Evolutionary conservation across 192 early-diverging fungal genomes (phyloP), one percentile per base, ranked within the genome.

Genomic region (Helicostylum pulchrum): DNA sequence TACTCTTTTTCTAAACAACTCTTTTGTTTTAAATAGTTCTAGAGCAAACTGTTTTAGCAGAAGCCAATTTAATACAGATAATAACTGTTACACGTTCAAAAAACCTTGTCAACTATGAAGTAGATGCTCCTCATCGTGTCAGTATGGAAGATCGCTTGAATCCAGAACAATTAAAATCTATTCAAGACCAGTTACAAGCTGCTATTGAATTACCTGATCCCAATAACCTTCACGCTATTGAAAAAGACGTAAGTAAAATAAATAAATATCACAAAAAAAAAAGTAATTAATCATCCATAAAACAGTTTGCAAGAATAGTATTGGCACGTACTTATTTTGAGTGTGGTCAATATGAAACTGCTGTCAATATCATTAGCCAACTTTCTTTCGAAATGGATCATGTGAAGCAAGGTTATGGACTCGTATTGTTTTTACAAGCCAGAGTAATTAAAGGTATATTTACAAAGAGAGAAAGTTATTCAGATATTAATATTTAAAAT

Each of bases 321-420:
- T 62, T 88, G 46, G 90, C 85, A 49, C 78, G 85, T 57, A 48
- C 80, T 0, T 79, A 80, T 61, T 85, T 85, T 68, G 82, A 83
- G 30, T 73, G 69, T 10, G 78, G 80, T 31, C 67, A 76, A 15
- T 80, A 82, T 57, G 73, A 66, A 2, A 64, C 79, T 57, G 80
- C 81, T 49, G 47, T 82, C 6, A 64, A 71, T 44, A 50, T 64
- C 21, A 68, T 86, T 3, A 46, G 56, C 10, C 36, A 72, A 43
- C 62, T 61, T 20, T 64, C 75, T 15, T 70, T 81, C 44, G 67
- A 74, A 3, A 71, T 70, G 34, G 63, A 69, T 20, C 54, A 66
- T 3, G 20, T 76, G 9, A 61, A 65, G 2, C 50, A 78, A 17
- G 88, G 81, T 10, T 89, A 91, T 64, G 72, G 62, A 12, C 78